Conservation (phyloP, 2,329 filamentous ascomycete species). For the Triangularia verruculosa region DNA sequence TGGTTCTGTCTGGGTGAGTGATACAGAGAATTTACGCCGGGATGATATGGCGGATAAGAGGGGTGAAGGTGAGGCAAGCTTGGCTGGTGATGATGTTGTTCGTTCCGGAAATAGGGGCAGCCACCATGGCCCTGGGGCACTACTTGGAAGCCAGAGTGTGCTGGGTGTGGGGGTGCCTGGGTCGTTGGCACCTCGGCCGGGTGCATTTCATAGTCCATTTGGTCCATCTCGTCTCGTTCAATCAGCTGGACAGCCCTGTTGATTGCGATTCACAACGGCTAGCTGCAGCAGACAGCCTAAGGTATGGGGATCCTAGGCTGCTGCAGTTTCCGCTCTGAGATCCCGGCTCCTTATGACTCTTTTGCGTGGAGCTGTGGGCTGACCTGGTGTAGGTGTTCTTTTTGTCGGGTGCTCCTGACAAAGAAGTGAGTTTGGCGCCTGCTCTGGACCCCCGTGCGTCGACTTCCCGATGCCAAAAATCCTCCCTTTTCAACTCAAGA, state of each 20-base stretch:
- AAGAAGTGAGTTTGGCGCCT: neutral
- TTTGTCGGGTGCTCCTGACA: neutral
- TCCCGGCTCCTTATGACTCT: neutral
- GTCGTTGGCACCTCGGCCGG: conserved; percentile 12
- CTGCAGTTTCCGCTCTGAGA: neutral
- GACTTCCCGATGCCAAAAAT: neutral
- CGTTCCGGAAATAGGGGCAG: conserved; percentile 20
- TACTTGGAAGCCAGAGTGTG: conserved; percentile 10
- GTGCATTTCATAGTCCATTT: conserved; percentile 35
- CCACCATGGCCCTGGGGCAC: conserved; percentile 16
- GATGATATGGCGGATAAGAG: neutral
- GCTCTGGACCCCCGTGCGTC: neutral
- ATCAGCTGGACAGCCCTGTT: neutral
- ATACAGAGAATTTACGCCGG: neutral
- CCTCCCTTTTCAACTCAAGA: neutral
- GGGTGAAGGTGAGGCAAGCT: conserved; percentile 21
- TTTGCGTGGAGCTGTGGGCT: neutral
- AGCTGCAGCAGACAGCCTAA: neutral
- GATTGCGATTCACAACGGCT: neutral
- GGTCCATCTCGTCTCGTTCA: conserved; percentile 28
- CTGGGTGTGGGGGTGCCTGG: conserved; percentile 10
- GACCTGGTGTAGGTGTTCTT: neutral
- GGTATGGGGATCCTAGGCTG: neutral
- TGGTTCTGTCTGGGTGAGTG: conserved; percentile 10
- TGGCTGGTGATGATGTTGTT: conserved; percentile 18